A percentile compares a stretch with the other conserved stretches of the same genome.
These are phyloP conservation scores for Penicillium steckii DNA, from an alignment of 495 filamentous ascomycete species.

Conservation along the genomic window DNA sequence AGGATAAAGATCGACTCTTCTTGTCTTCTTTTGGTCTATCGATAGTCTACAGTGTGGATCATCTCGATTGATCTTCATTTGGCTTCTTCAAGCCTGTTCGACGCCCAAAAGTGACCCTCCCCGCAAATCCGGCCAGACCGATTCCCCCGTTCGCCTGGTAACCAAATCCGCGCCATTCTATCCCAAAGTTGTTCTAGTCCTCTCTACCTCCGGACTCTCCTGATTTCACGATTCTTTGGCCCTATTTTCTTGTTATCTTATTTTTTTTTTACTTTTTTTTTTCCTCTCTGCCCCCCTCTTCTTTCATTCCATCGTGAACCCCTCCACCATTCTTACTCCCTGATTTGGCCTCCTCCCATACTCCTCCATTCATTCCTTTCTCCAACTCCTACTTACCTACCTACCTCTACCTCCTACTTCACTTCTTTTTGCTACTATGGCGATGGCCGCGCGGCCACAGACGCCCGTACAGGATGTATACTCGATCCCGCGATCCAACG, in stretches of 20 bases:
- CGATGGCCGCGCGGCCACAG: constrained; percentile 43
- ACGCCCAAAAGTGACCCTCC: constrained; percentile 10
- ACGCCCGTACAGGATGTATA: constrained; percentile 45
- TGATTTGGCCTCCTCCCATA: neutral
- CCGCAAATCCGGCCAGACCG: constrained; percentile 16
- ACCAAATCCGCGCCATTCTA: constrained; percentile 17
- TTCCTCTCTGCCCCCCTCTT: constrained; percentile 1
- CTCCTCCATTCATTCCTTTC: neutral
- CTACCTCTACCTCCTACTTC: constrained; percentile 5
- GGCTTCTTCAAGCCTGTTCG: constrained; percentile 10
- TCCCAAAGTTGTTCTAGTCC: neutral
- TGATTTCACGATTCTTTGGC: neutral
- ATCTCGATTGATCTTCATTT: constrained; percentile 7
- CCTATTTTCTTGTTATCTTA: neutral
- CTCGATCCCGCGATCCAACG: constrained; percentile 28
- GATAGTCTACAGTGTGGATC: constrained; percentile 15
- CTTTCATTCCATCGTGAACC: neutral
- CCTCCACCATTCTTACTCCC: neutral
- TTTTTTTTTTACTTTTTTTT: neutral
- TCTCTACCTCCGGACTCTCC: neutral
- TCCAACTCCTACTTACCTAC: neutral
- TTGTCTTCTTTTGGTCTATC: neutral
- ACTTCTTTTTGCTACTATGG: constrained; percentile 31
- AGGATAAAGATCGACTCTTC: neutral
- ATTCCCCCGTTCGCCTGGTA: constrained; percentile 27